Evolutionary conservation across 805 yeast genomes (phyloP).

Genomic region (Candida gorgasii): DNA sequence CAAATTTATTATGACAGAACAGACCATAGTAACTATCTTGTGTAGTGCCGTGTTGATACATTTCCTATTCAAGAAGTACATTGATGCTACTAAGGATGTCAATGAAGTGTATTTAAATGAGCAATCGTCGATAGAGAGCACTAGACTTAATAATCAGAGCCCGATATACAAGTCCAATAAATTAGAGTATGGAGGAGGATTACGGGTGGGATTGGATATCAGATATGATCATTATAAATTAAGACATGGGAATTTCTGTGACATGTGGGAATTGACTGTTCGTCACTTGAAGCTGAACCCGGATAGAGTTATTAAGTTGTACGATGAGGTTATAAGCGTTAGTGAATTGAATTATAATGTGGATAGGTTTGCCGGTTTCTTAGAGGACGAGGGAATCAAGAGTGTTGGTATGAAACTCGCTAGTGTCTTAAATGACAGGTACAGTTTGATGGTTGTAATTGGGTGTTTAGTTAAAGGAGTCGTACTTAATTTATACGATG

Average conservation of each 20-base stretch:
- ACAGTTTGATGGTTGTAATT: conserved; percentile 39
- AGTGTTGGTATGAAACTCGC: conserved; percentile 27
- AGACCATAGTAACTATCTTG: conserved; percentile 19
- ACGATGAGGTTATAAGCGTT: conserved; percentile 15
- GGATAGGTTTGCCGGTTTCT: conserved; percentile 20
- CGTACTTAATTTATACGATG: conserved; percentile 41
- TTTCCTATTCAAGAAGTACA: conserved; percentile 22
- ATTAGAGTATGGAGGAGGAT: conserved; percentile 68
- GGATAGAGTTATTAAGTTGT: conserved; percentile 5
- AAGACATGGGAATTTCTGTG: conserved; percentile 75
- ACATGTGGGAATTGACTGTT: conserved; percentile 63
- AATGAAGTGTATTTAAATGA: conserved; percentile 56
- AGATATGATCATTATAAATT: conserved; percentile 60
- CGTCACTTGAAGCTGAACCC: conserved; percentile 25
- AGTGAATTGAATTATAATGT: conserved; percentile 30
- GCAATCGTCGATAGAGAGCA: conserved; percentile 67
- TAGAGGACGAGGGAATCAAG: conserved; percentile 17
- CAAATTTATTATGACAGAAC: conserved; percentile 12
- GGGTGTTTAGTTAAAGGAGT: conserved; percentile 48
- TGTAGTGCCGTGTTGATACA: conserved; percentile 21
- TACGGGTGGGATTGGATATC: conserved; percentile 68
- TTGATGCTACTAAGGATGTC: conserved; percentile 51
- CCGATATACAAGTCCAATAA: conserved; percentile 76
- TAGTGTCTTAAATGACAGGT: conserved; percentile 24
- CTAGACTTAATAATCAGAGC: conserved; percentile 67